phyloP scores from a whole-genome alignment of 1,284 basidiomycete genomes.

The Malassezia globosa region DNA sequence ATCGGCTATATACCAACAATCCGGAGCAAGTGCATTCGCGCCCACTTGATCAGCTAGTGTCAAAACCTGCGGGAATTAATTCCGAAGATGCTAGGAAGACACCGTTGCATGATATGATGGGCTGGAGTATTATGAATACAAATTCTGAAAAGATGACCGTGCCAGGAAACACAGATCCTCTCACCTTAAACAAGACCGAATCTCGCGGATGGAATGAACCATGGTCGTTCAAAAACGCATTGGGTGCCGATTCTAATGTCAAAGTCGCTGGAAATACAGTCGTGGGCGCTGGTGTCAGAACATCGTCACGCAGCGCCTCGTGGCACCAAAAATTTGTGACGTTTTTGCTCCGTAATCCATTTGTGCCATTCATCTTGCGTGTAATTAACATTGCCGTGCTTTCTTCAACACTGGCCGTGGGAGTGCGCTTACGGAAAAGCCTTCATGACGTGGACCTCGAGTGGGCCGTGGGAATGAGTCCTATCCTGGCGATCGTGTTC shows the following conservation, averaged over 20 bases:
- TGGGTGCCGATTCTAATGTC: background rate
- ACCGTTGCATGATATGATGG: constrained; percentile 5
- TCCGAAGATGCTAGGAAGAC: too few species aligned
- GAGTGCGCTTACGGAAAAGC: constrained; percentile 59
- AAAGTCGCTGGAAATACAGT: background rate
- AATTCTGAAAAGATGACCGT: background rate
- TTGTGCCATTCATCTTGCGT: constrained; percentile 60
- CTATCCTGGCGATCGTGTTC: constrained; percentile 73
- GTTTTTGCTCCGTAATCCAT: constrained; percentile 46
- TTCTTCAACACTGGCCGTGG: constrained; percentile 64
- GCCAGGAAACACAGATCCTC: background rate
- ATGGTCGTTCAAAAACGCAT: constrained; percentile 6
- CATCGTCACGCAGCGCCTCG: constrained; percentile 1
- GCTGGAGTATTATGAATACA: background rate
- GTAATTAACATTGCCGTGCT: constrained; percentile 73
- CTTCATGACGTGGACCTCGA: constrained; percentile 54
- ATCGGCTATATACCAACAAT: background rate
- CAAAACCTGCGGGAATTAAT: too few species aligned
- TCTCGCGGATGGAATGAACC: constrained; percentile 10
- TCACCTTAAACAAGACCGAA: background rate
- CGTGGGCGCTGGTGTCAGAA: background rate
- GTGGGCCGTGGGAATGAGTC: constrained; percentile 67
- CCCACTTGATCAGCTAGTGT: too few species aligned
- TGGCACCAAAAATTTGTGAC: background rate
- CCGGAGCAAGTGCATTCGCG: too few species aligned